Evolutionary conservation across 176 grass and related monocot species (phyloP).

Genomic region (Rhynchospora tenuis): DNA sequence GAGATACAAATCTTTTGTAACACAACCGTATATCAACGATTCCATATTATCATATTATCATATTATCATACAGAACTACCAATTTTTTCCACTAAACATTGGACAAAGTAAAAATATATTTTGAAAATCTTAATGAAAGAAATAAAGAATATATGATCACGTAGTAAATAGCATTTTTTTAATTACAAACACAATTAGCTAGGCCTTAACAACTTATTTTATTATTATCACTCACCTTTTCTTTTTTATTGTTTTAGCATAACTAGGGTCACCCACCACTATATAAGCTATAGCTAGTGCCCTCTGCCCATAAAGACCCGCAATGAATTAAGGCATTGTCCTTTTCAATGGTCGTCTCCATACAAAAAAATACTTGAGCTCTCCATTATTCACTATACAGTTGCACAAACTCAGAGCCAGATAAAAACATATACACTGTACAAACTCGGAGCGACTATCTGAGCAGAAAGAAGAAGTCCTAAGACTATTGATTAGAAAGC

Average conservation of each 20-base stretch:
- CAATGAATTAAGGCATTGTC: not conserved
- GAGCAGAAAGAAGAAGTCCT: not conserved
- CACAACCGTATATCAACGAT: not conserved
- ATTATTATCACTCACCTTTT: not conserved
- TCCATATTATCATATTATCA: not conserved
- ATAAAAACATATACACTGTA: not conserved
- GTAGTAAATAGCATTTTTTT: not conserved
- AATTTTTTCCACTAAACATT: not conserved
- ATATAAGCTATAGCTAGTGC: constrained; percentile 18
- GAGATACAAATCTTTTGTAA: not conserved
- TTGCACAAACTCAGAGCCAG: not conserved
- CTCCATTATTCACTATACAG: not conserved
- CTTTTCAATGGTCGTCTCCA: not conserved
- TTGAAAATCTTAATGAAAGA: not conserved
- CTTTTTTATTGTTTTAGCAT: not conserved
- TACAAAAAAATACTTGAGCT: not conserved
- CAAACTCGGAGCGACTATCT: not conserved
- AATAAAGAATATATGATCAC: not conserved
- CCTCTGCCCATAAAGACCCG: not conserved
- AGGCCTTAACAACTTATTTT: not conserved
- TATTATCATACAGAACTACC: not conserved
- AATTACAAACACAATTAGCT: not conserved
- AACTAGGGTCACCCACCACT: not conserved
- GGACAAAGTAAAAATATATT: not conserved
- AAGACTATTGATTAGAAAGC: not conserved